phyloP scores from a whole-genome alignment of 345 rosid species.

The Euphorbia peplus region DNA sequence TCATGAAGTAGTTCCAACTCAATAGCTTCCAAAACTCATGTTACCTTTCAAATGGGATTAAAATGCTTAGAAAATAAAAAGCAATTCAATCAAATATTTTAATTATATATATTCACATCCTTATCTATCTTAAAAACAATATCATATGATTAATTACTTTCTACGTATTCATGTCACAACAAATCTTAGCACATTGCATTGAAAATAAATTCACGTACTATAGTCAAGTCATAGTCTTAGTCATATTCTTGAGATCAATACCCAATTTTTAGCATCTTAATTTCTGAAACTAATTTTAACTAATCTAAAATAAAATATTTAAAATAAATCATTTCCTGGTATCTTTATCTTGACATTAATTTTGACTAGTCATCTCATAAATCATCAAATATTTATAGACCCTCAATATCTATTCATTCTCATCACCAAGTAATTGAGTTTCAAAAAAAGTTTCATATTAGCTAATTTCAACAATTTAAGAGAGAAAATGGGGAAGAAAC shows the following conservation, averaged over 20 bases:
- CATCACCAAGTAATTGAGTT: too few relatives aligned
- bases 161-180: neutral
- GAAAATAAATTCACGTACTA: neutral
- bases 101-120: too few relatives aligned
- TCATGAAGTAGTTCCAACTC: too few relatives aligned
- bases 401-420: neutral
- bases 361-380: neutral
- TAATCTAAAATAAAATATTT: neutral
- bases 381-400: neutral
- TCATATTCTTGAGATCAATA: neutral
- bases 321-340: neutral
- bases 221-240: constrained; percentile 1
- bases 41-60: too few relatives aligned
- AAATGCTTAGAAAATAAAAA: too few relatives aligned
- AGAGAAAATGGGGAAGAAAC: constrained; percentile 34
- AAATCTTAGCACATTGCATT: neutral
- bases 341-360: neutral
- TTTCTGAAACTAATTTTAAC: neutral
- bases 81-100: too few relatives aligned
- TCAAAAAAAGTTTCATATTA: too few relatives aligned
- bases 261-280: constrained; percentile 10
- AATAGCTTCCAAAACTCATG: too few relatives aligned
- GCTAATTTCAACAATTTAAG: too few relatives aligned
- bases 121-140: too few relatives aligned
- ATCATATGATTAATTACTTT: too few relatives aligned